Percentiles rank a stretch among this genome's conserved stretches.
These are phyloP conservation scores for Mucor irregularis DNA, from an alignment of 371 early-diverging fungal species.

Conservation along the genomic window DNA sequence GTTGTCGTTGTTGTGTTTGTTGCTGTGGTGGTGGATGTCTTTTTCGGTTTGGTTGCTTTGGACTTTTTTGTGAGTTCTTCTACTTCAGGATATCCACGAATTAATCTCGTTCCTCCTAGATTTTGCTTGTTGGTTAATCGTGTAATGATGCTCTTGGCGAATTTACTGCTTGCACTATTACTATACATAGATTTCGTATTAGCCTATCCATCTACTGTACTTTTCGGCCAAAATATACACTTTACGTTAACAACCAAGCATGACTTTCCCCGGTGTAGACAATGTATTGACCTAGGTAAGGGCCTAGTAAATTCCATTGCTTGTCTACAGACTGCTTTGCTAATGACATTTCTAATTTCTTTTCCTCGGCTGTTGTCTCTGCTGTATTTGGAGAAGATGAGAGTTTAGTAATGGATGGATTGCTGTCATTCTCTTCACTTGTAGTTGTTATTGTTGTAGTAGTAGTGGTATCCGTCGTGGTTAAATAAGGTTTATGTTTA, in stretches of 20 bases:
- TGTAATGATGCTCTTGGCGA: slow-evolving; percentile 73
- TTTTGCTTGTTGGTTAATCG: slow-evolving; percentile 63
- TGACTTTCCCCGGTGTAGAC: slow-evolving; percentile 61
- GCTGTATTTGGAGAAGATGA: not conserved
- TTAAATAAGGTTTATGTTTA: slow-evolving; percentile 61
- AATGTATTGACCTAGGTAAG: slow-evolving; percentile 76
- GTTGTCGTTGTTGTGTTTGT: slow-evolving; percentile 25
- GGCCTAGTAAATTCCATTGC: slow-evolving; percentile 75
- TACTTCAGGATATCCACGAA: slow-evolving; percentile 79
- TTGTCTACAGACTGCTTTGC: slow-evolving; percentile 43
- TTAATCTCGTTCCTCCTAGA: slow-evolving; percentile 67
- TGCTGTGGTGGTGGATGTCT: slow-evolving; percentile 7
- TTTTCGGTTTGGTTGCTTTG: slow-evolving; percentile 2
- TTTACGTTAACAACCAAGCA: slow-evolving; percentile 72
- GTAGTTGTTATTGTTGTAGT: slow-evolving; percentile 6
- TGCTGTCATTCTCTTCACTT: slow-evolving; percentile 2
- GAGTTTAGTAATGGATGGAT: not conserved
- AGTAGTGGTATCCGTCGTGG: not conserved
- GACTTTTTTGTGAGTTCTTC: slow-evolving; percentile 39
- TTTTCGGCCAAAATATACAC: no score
- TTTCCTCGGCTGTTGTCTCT: slow-evolving; percentile 32
- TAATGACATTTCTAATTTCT: slow-evolving; percentile 32
- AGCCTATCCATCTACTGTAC: no score
- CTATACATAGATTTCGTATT: slow-evolving; percentile 21
- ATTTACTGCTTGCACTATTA: slow-evolving; percentile 56